phyloP scores from a whole-genome alignment of 192 early-diverging fungal genomes.

The Spizellomyces punctatus region DNA sequence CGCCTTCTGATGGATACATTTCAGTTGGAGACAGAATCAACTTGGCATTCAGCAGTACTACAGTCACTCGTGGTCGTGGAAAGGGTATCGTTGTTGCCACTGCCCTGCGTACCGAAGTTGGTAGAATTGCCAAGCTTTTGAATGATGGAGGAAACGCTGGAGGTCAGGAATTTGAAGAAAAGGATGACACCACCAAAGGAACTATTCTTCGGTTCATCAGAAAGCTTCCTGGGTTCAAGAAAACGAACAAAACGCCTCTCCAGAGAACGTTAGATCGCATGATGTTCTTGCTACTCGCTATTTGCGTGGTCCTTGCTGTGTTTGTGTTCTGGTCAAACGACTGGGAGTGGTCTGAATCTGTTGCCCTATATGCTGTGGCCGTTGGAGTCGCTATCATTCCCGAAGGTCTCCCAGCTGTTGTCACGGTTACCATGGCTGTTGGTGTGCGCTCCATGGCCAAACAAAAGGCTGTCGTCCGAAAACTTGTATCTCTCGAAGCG shows the following conservation, averaged over 20 bases:
- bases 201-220: not conserved
- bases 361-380: constrained; percentile 81
- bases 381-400: constrained; percentile 88
- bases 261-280: constrained; percentile 42
- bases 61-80: constrained; percentile 47
- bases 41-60: constrained; percentile 41
- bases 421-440: constrained; percentile 81
- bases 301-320: constrained; percentile 36
- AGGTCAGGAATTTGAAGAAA: constrained; percentile 1
- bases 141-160: not conserved
- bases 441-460: constrained; percentile 76
- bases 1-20: constrained; percentile 14
- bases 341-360: constrained; percentile 31
- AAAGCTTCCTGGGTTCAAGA: constrained; percentile 27
- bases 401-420: constrained; percentile 88
- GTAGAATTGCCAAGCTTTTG: constrained; percentile 41
- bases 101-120: constrained; percentile 40
- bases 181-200: not conserved
- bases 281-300: constrained; percentile 45
- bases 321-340: constrained; percentile 44
- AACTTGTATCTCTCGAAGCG: constrained; percentile 82
- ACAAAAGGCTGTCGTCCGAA: constrained; percentile 73
- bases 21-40: constrained; percentile 38
- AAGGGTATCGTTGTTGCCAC: constrained; percentile 42
- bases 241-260: constrained; percentile 38